A percentile compares a stretch with the other conserved stretches of the same genome.
Evolutionary conservation across 2,329 filamentous ascomycete genomes (phyloP).

Genomic region (Pyrenochaeta sp.): DNA sequence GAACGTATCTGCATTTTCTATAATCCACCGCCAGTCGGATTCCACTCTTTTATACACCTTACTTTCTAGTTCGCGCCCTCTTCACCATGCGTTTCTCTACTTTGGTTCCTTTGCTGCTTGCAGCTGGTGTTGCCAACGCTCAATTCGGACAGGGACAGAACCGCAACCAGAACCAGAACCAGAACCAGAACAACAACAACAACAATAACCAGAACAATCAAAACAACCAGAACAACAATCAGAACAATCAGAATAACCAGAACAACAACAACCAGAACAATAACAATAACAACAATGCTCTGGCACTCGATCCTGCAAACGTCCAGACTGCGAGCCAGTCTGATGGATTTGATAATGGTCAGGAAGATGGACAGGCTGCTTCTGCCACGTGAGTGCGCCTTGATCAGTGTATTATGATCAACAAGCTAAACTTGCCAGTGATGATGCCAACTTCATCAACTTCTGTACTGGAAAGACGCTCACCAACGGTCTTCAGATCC

Average conservation of each 20-base stretch:
- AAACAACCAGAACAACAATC: conserved; percentile 13
- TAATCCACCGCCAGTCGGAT: conserved; percentile 50
- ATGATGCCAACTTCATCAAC: conserved; percentile 66
- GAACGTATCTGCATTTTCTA: conserved; percentile 50
- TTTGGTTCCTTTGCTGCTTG: conserved; percentile 41
- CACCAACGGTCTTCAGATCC: conserved; percentile 63
- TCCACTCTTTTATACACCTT: conserved; percentile 42
- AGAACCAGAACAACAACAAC: conserved; percentile 19
- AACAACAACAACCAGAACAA: conserved; percentile 14
- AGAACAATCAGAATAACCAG: conserved; percentile 16
- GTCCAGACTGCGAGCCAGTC: conserved; percentile 54
- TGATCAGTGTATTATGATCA: neutral
- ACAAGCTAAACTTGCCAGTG: conserved; percentile 40
- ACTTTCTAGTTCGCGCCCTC: conserved; percentile 22
- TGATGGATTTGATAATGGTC: conserved; percentile 50
- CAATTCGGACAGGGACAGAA: conserved; percentile 30
- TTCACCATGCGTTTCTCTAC: conserved; percentile 47
- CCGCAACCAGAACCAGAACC: conserved; percentile 13
- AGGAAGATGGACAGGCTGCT: conserved; percentile 51
- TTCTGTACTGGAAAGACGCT: conserved; percentile 62
- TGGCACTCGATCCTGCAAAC: conserved; percentile 46
- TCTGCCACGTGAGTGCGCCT: conserved; percentile 54
- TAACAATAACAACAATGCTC: conserved; percentile 29
- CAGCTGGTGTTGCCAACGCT: conserved; percentile 43
- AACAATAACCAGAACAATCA: conserved; percentile 19